phyloP scores from a whole-genome alignment of 768 basidiomycete genomes.

The Obba rivulosa region DNA sequence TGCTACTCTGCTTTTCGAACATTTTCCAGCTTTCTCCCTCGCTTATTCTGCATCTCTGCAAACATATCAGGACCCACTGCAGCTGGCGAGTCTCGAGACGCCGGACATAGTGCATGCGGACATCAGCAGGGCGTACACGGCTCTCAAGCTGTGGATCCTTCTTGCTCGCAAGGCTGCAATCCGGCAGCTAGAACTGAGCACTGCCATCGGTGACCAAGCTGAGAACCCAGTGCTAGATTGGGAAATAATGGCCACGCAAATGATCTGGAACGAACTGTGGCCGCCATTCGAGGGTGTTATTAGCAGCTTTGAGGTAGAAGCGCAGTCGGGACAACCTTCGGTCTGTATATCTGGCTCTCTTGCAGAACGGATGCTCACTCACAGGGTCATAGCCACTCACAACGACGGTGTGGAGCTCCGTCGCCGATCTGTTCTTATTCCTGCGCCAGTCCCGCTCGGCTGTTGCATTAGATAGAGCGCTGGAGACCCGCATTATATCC shows the following conservation, averaged over 20 bases:
- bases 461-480: slow-evolving; percentile 47
- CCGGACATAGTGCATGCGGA: slow-evolving; percentile 46
- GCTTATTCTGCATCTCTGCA: slow-evolving; percentile 44
- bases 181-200: neutral
- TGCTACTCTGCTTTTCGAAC: slow-evolving; percentile 40
- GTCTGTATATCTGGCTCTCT: slow-evolving; percentile 15
- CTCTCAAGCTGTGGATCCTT: slow-evolving; percentile 69
- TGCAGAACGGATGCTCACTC: neutral
- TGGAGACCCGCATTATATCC: slow-evolving; percentile 44
- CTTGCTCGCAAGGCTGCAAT: slow-evolving; percentile 36
- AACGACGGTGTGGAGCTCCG: slow-evolving; percentile 51
- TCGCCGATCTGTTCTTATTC: slow-evolving; percentile 63
- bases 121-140: slow-evolving; percentile 63
- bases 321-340: slow-evolving; percentile 29
- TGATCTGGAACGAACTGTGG: slow-evolving; percentile 77
- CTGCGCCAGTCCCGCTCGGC: slow-evolving; percentile 49
- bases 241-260: slow-evolving; percentile 25
- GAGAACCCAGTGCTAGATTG: neutral
- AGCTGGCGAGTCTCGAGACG: slow-evolving; percentile 24
- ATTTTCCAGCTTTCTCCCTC: slow-evolving; percentile 45
- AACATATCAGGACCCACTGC: slow-evolving; percentile 22
- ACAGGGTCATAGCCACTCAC: slow-evolving; percentile 40
- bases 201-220: neutral
- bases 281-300: slow-evolving; percentile 58
- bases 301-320: slow-evolving; percentile 43